Conservation (phyloP, 139 green algal genomes). For the Micractinium sp. region DNA sequence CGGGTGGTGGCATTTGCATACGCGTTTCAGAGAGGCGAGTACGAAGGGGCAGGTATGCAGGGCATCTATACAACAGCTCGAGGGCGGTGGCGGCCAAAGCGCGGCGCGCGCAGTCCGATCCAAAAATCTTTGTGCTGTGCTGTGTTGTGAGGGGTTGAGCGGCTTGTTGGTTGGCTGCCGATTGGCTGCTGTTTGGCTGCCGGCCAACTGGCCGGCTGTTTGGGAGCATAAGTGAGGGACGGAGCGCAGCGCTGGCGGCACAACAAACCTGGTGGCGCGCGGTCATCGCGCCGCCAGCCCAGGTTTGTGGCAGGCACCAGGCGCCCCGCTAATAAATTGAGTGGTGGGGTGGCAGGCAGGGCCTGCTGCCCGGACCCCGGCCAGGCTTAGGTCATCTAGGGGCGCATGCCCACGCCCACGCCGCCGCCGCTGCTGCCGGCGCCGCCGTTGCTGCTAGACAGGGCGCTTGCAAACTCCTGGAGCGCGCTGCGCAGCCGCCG, state of each 20-base stretch:
- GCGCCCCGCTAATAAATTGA: neutral
- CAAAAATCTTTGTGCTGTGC: too few species aligned
- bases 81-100: too few species aligned
- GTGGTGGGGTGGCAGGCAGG: neutral
- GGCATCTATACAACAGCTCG: too few species aligned
- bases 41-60: too few species aligned
- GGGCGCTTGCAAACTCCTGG: conserved; percentile 19
- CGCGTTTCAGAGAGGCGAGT: too few species aligned
- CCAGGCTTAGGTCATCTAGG: neutral
- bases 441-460: neutral
- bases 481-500: conserved; percentile 33
- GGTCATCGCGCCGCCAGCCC: neutral
- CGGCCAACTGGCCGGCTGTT: neutral
- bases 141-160: too few species aligned
- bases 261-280: neutral
- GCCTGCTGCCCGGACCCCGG: neutral
- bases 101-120: too few species aligned
- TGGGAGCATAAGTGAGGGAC: neutral
- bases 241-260: neutral
- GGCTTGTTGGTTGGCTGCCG: too few species aligned
- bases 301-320: neutral
- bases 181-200: too few species aligned
- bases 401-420: neutral
- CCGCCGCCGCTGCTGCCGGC: neutral
- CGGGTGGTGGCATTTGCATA: too few species aligned